Evolutionary conservation across 495 filamentous ascomycete species (phyloP), one percentile per base, ranked within the genome.

Genomic region (Durotheca rogersii): DNA sequence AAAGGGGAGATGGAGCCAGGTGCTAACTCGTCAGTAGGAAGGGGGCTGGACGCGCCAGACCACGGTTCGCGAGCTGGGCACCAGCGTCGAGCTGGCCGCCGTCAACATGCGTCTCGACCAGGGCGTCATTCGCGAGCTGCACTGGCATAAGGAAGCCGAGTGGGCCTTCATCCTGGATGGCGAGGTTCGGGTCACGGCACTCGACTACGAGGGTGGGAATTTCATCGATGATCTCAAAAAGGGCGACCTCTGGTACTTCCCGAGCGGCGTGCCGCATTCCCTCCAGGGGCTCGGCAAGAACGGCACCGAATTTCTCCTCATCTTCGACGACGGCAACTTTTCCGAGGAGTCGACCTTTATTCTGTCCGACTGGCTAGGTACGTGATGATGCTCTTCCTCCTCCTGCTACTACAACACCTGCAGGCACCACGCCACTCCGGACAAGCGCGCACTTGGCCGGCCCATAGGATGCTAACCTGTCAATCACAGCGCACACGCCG

Each of bases 181-280:
- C 39, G 59, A 68, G 40, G 79, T 83, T 31, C 77, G 80, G 12
- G 73, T 85, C 17, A 85, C 82, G 3, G 85, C 80, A 3, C 69
- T 88, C 6, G 84, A 88, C 67, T 74, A 80, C 39, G 81, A 87
- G 42, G 84, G 84, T 6, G 83, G 78, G 17, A 82, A 75, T 56
- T 86, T 86, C 59, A 79, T 86, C 43, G 84, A 86, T 49, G 84
- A 86, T 58, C 68, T 87, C n/a, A 71, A 79, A 47, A 79, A 79
- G 45, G 85, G 85, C 10, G 84, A 88, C 61, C 67, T 87, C 1
- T 88, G 84, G 85, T 88, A 87, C 58, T 88, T 86, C 67, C 84
- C 84, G n/a, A 75, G 78, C 18, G 85, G 85, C 7, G 76, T 85
- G 31, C 84, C 84, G 2, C 84, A 88, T 65, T 84, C 80, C 0